phyloP scores from a whole-genome alignment of 2,329 filamentous ascomycete species.

The Fonsecaea pedrosoi region DNA sequence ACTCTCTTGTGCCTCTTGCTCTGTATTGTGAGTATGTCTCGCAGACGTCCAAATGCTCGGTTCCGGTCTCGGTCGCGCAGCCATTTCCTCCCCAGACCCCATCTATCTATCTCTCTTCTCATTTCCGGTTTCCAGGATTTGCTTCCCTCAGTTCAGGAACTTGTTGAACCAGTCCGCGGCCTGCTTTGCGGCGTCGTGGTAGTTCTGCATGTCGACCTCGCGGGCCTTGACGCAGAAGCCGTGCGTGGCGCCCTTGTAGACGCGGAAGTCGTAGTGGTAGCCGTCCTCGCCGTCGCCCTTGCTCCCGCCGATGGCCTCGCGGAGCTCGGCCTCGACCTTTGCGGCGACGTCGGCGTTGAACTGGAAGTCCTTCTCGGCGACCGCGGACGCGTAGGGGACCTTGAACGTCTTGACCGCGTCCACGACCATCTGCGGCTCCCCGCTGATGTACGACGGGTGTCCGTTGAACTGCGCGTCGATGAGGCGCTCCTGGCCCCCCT shows the following conservation, averaged over 20 bases:
- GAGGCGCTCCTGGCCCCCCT: constrained; percentile 44
- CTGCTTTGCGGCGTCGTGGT: constrained; percentile 28
- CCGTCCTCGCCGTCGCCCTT: constrained; percentile 23
- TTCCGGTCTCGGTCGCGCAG: too few relatives aligned
- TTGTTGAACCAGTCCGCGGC: constrained; percentile 38
- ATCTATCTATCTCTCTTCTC: neutral
- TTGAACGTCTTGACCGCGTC: constrained; percentile 36
- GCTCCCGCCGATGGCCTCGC: constrained; percentile 12
- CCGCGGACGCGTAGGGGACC: constrained; percentile 32
- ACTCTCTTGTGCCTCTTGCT: too few relatives aligned
- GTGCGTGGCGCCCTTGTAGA: constrained; percentile 36
- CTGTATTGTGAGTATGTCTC: too few relatives aligned
- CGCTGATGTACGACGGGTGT: constrained; percentile 56
- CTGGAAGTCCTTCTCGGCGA: constrained; percentile 51
- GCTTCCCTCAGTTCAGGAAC: constrained; percentile 31
- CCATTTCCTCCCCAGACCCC: too few relatives aligned
- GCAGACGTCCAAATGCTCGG: too few relatives aligned
- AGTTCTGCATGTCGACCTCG: constrained; percentile 24
- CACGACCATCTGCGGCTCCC: constrained; percentile 53
- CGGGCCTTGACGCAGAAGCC: constrained; percentile 35
- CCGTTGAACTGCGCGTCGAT: constrained; percentile 60
- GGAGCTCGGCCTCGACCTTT: constrained; percentile 33
- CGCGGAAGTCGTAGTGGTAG: constrained; percentile 32
- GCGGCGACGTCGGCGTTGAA: constrained; percentile 54
- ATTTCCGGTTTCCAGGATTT: neutral